phyloP scores from a whole-genome alignment of 2,329 filamentous ascomycete genomes.

The Fusarium paranaense region DNA sequence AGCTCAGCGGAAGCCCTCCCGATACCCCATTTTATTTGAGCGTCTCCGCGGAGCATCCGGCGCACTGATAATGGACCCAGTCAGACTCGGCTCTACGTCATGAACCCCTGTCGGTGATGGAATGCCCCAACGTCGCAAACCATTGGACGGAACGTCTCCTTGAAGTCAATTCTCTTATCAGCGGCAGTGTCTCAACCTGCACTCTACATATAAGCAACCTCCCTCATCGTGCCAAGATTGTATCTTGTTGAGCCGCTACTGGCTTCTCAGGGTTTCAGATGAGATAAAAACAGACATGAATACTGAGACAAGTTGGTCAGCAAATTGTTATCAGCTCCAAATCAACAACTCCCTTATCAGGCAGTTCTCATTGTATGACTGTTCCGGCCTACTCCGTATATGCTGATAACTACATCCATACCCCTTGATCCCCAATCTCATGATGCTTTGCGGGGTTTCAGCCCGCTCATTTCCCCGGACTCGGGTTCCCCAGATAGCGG shows the following conservation, averaged over 20 bases:
- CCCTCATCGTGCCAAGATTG: not conserved
- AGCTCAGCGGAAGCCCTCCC: slow-evolving; percentile 24
- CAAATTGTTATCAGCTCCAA: not conserved
- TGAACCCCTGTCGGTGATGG: slow-evolving; percentile 24
- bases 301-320: not conserved
- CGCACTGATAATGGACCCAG: slow-evolving; percentile 18
- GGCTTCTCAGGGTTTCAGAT: not conserved
- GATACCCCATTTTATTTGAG: slow-evolving; percentile 19
- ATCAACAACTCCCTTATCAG: not conserved
- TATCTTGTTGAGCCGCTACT: not conserved
- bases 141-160: not conserved
- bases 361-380: slow-evolving; percentile 1
- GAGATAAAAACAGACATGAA: not conserved
- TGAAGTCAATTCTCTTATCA: not conserved
- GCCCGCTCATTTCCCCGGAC: slow-evolving; percentile 31
- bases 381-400: not conserved
- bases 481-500: slow-evolving; percentile 35
- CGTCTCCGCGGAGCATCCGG: slow-evolving; percentile 34
- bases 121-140: not conserved
- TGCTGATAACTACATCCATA: slow-evolving; percentile 1
- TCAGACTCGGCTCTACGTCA: slow-evolving; percentile 35
- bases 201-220: not conserved
- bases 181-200: not conserved
- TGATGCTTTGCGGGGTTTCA: slow-evolving; percentile 28
- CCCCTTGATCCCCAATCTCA: slow-evolving; percentile 1